These are phyloP conservation scores for Mycena metata DNA, from an alignment of 768 basidiomycete genomes.

Conservation along the genomic window DNA sequence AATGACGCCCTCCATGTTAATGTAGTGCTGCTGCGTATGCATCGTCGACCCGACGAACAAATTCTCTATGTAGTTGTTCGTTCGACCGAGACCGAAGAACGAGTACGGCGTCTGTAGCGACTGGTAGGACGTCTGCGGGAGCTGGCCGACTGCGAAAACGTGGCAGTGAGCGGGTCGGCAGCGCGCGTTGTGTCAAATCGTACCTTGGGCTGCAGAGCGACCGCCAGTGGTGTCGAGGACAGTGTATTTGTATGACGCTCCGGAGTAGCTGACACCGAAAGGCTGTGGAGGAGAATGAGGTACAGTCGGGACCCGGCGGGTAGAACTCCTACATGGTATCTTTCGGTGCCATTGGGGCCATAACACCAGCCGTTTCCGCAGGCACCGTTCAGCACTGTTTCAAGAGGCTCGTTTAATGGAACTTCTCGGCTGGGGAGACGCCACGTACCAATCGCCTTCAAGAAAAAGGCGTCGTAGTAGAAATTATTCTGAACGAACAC, in stretches of 20 bases:
- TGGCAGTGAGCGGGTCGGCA: too few relatives aligned
- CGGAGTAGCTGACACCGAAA: constrained; percentile 94
- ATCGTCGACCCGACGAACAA: constrained; percentile 95
- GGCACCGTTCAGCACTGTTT: constrained; percentile 90
- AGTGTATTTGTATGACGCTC: constrained; percentile 97
- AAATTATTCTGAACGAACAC: constrained; percentile 96
- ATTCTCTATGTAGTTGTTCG: constrained; percentile 99
- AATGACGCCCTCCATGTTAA: constrained; percentile 96
- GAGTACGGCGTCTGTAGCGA: constrained; percentile 92
- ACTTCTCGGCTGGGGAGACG: not conserved
- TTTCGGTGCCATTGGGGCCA: constrained; percentile 66
- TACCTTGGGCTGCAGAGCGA: constrained; percentile 92
- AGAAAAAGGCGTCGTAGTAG: constrained; percentile 98
- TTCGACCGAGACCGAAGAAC: constrained; percentile 96
- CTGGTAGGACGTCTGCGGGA: constrained; percentile 94
- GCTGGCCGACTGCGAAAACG: constrained; percentile 78
- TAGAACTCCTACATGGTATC: constrained; percentile 76
- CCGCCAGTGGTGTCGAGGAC: constrained; percentile 91
- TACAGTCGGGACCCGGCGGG: not conserved
- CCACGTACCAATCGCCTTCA: constrained; percentile 90
- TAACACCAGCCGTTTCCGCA: constrained; percentile 88
- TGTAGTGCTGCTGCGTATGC: constrained; percentile 77
- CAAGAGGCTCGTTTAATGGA: not conserved
- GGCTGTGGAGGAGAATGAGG: constrained; percentile 64
- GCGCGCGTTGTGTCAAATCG: constrained; percentile 26